Percentiles rank a stretch among this genome's conserved stretches.
phyloP scores from a whole-genome alignment of 1,284 basidiomycete genomes.

The Pterulicium gracile region DNA sequence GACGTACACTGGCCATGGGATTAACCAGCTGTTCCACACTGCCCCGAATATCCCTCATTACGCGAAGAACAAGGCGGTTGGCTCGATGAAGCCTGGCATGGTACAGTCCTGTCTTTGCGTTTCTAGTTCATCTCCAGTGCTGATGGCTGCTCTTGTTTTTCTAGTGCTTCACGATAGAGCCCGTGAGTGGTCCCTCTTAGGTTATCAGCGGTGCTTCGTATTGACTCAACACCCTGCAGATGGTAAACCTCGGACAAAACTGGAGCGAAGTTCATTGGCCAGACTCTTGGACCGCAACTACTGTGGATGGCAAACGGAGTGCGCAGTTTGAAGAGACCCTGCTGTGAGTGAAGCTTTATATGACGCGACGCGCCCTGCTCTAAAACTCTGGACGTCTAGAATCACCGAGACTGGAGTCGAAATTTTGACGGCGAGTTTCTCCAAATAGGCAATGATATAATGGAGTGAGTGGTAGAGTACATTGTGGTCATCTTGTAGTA shows the following conservation, averaged over 20 bases:
- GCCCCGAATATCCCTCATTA: conserved; percentile 51
- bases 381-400: conserved; percentile 28
- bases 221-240: conserved; percentile 32
- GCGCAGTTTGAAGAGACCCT: conserved; percentile 94
- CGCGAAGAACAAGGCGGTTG: conserved; percentile 43
- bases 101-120: conserved; percentile 16
- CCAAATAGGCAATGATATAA: not conserved
- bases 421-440: conserved; percentile 58
- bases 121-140: not conserved
- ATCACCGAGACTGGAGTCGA: conserved; percentile 91
- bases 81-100: conserved; percentile 55
- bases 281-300: conserved; percentile 92
- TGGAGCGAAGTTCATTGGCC: conserved; percentile 75
- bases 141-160: not conserved
- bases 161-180: conserved; percentile 71
- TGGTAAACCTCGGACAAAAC: conserved; percentile 82
- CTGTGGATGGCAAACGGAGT: conserved; percentile 77
- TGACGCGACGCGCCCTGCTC: conserved; percentile 10
- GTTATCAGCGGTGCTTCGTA: conserved; percentile 1
- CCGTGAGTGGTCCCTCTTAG: conserved; percentile 32
- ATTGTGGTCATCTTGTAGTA: not conserved
- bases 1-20: conserved; percentile 86
- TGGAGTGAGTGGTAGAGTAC: too few relatives aligned
- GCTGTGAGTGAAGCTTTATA: conserved; percentile 42
- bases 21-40: conserved; percentile 72